phyloP scores from a whole-genome alignment of 352 stramenopile genomes.

The Phytopythium mirpurense region DNA sequence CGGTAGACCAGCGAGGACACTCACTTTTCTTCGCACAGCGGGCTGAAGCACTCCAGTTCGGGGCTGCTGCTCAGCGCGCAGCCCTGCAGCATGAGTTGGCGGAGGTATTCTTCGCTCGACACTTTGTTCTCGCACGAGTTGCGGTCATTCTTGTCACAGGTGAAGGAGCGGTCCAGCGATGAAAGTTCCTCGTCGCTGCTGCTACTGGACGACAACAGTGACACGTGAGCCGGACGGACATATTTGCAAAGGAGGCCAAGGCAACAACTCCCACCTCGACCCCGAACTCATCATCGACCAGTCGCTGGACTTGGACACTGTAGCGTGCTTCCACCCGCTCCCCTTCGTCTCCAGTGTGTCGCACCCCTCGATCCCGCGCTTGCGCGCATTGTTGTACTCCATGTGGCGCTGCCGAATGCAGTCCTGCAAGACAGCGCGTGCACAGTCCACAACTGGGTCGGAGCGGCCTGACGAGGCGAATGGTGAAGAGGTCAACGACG shows the following conservation, averaged over 20 bases:
- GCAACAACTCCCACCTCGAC: conserved; percentile 29
- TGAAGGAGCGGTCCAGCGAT: conserved; percentile 56
- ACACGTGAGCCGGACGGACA: neutral
- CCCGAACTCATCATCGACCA: conserved; percentile 36
- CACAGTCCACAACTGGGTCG: conserved; percentile 57
- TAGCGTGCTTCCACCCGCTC: conserved; percentile 22
- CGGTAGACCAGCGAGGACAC: conserved; percentile 5
- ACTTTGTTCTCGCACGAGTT: conserved; percentile 39
- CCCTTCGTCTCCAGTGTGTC: conserved; percentile 31
- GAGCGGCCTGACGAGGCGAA: conserved; percentile 4
- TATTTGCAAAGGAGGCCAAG: too few species aligned
- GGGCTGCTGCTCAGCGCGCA: conserved; percentile 63
- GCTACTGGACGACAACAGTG: conserved; percentile 22
- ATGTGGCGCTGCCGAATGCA: conserved; percentile 60
- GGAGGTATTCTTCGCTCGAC: conserved; percentile 58
- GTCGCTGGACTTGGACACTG: conserved; percentile 34
- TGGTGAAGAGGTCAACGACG: conserved; percentile 11
- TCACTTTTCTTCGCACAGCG: conserved; percentile 71
- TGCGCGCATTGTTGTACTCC: conserved; percentile 49
- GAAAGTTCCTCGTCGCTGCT: conserved; percentile 81
- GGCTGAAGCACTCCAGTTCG: conserved; percentile 65
- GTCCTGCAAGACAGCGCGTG: conserved; percentile 60
- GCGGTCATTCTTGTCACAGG: conserved; percentile 31
- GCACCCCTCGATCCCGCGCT: conserved; percentile 60
- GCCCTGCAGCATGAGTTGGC: conserved; percentile 49